Conservation (phyloP, 2,329 filamentous ascomycete species). For the Cladophialophora exuberans region DNA sequence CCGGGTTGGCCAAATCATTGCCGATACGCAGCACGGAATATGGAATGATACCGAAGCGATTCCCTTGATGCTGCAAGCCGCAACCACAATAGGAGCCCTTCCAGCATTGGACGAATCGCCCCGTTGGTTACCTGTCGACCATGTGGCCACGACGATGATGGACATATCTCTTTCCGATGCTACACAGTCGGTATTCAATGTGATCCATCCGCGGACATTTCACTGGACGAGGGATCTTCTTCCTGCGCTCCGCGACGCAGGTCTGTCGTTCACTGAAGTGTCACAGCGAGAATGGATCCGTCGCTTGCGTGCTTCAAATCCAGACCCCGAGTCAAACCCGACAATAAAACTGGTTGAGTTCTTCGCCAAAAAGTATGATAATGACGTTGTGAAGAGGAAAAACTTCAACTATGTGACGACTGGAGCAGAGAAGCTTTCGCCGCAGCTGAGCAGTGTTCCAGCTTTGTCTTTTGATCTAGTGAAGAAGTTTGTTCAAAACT, state of each 20-base stretch:
- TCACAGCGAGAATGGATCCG: constrained; percentile 36
- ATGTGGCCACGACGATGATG: constrained; percentile 37
- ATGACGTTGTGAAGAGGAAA: constrained; percentile 43
- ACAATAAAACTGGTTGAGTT: constrained; percentile 59
- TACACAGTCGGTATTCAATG: constrained; percentile 49
- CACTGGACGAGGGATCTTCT: constrained; percentile 51
- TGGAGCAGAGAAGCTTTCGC: constrained; percentile 39
- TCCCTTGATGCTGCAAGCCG: constrained; percentile 54
- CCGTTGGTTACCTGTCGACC: constrained; percentile 50
- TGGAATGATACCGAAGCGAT: constrained; percentile 60
- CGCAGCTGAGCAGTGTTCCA: constrained; percentile 40
- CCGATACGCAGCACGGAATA: constrained; percentile 50
- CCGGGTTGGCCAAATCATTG: constrained; percentile 57
- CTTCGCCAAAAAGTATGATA: constrained; percentile 57
- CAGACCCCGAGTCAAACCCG: constrained; percentile 55
- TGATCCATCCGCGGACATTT: constrained; percentile 56
- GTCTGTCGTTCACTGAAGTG: constrained; percentile 41
- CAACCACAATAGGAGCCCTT: constrained; percentile 47
- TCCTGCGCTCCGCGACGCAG: constrained; percentile 53
- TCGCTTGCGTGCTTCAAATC: constrained; percentile 49
- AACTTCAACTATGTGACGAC: constrained; percentile 46
- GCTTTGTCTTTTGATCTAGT: constrained; percentile 23
- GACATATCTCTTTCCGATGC: constrained; percentile 37
- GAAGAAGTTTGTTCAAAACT: constrained; percentile 34
- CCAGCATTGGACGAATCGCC: constrained; percentile 49